Conservation (phyloP, 2,329 filamentous ascomycete species). For the Bertia moriformis region DNA sequence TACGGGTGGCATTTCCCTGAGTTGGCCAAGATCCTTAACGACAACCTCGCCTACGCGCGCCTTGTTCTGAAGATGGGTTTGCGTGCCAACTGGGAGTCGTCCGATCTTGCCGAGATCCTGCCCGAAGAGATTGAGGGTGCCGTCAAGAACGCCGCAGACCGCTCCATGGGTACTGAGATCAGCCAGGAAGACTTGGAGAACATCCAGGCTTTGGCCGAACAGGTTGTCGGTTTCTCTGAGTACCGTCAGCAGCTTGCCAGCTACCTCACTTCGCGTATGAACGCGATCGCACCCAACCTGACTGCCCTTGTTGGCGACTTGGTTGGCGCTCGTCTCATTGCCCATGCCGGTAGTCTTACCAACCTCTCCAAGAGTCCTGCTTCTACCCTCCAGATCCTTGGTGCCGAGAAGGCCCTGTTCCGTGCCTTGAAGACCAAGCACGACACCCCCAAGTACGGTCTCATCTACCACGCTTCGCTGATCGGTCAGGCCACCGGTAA, state of each 20-base stretch:
- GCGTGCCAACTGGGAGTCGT: slow-evolving; percentile 62
- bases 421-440: slow-evolving; percentile 97
- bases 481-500: slow-evolving; percentile 93
- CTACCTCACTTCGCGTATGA: slow-evolving; percentile 88
- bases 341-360: slow-evolving; percentile 85
- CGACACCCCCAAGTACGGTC: slow-evolving; percentile 94
- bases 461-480: slow-evolving; percentile 81
- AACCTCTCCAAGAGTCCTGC: slow-evolving; percentile 89
- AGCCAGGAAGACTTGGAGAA: slow-evolving; percentile 82
- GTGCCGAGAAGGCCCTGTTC: slow-evolving; percentile 97
- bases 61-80: slow-evolving; percentile 82
- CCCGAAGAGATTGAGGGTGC: slow-evolving; percentile 88
- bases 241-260: slow-evolving; percentile 77
- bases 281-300: slow-evolving; percentile 88
- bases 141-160: slow-evolving; percentile 86
- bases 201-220: slow-evolving; percentile 79
- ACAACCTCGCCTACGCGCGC: slow-evolving; percentile 86
- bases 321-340: slow-evolving; percentile 85
- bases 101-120: slow-evolving; percentile 76
- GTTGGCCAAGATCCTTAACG: slow-evolving; percentile 89
- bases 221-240: slow-evolving; percentile 83
- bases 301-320: slow-evolving; percentile 85
- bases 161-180: slow-evolving; percentile 98
- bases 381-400: slow-evolving; percentile 93
- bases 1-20: slow-evolving; percentile 99